Conservation (phyloP, 2,329 filamentous ascomycete species). For the Phialophora macrospora region DNA sequence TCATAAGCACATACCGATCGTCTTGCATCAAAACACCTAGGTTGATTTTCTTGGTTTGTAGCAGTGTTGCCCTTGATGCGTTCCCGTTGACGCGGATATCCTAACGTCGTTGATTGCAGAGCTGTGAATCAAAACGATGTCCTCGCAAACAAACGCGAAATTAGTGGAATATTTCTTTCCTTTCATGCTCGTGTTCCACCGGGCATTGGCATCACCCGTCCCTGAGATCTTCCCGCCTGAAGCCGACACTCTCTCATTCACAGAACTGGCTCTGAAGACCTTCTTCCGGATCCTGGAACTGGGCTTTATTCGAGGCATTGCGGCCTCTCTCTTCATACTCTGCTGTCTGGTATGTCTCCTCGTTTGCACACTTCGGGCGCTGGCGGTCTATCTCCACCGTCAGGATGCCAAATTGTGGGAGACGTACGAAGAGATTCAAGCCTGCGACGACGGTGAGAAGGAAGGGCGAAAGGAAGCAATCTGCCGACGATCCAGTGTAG, state of each 20-base stretch:
- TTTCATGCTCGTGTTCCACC: background rate
- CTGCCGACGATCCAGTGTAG: background rate
- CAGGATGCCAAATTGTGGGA: constrained; percentile 23
- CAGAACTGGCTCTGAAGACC: constrained; percentile 26
- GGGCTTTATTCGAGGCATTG: constrained; percentile 29
- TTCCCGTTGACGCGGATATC: background rate
- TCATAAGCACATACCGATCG: background rate
- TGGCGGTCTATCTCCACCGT: constrained; percentile 22
- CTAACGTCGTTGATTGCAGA: background rate
- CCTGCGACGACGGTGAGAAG: background rate
- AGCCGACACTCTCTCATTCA: constrained; percentile 26
- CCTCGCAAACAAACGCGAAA: background rate
- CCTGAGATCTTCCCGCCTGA: constrained; percentile 23
- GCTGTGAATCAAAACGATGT: background rate
- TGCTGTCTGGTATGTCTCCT: constrained; percentile 27
- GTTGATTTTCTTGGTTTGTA: background rate
- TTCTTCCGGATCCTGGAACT: constrained; percentile 28
- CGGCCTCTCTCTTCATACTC: constrained; percentile 22
- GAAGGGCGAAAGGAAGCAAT: constrained; percentile 3
- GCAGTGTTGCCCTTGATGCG: background rate
- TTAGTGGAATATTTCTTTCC: background rate
- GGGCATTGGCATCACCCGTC: constrained; percentile 19
- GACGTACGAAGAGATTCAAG: constrained; percentile 12
- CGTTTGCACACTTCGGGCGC: constrained; percentile 21
- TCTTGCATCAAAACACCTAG: background rate